A percentile compares a stretch with the other conserved stretches of the same genome.
Conservation (phyloP, 331 rosid genomes). For the Erythrophleum ivorense region DNA sequence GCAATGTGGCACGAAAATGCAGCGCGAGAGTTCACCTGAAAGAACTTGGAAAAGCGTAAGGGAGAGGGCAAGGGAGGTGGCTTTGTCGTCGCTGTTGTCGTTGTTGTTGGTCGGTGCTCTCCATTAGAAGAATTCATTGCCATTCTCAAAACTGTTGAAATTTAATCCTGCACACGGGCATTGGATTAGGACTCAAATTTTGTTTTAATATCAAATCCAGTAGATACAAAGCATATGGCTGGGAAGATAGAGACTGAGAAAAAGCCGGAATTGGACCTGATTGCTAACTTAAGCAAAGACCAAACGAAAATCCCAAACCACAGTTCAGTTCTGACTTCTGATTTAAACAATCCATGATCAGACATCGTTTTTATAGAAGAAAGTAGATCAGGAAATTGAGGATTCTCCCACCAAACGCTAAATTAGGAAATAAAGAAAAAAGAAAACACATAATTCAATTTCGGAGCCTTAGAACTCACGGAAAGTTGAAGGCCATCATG, state of each 20-base stretch:
- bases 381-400: constrained; percentile 30
- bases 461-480: constrained; percentile 51
- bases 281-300: constrained; percentile 14
- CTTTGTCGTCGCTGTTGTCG: constrained; percentile 24
- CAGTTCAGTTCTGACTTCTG: constrained; percentile 25
- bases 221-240: neutral
- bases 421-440: neutral
- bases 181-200: constrained; percentile 9
- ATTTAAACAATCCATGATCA: constrained; percentile 33
- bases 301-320: constrained; percentile 34
- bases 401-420: constrained; percentile 39
- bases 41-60: constrained; percentile 60
- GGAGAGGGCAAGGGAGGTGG: constrained; percentile 62
- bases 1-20: neutral
- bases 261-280: constrained; percentile 22
- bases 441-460: constrained; percentile 10
- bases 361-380: constrained; percentile 46
- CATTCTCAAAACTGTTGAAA: constrained; percentile 35
- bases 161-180: neutral
- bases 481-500: constrained; percentile 44
- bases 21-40: constrained; percentile 41
- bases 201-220: neutral
- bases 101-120: constrained; percentile 6
- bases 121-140: constrained; percentile 28
- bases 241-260: neutral